phyloP scores from a whole-genome alignment of 2,329 filamentous ascomycete species.

The Colletotrichum ledebouriae region DNA sequence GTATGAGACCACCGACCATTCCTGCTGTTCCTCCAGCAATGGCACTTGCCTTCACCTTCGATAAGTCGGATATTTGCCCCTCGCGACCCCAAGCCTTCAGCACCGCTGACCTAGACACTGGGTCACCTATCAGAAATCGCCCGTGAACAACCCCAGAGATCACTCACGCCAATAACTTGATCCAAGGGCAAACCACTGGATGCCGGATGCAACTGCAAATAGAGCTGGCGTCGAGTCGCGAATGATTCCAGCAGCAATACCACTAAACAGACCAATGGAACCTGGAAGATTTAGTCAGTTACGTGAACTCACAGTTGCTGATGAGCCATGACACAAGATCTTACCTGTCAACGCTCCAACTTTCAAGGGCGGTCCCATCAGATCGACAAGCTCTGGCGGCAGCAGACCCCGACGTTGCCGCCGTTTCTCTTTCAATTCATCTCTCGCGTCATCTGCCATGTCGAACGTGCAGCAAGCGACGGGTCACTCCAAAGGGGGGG shows the following conservation, averaged over 20 bases:
- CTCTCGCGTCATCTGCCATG: slow-evolving; percentile 39
- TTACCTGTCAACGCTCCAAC: slow-evolving; percentile 72
- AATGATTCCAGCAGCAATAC: slow-evolving; percentile 79
- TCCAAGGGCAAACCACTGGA: slow-evolving; percentile 86
- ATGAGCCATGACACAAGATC: slow-evolving; percentile 24
- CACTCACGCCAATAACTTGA: slow-evolving; percentile 80
- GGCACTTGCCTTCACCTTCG: slow-evolving; percentile 76
- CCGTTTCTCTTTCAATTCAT: slow-evolving; percentile 7
- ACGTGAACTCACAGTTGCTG: background rate
- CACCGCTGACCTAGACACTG: slow-evolving; percentile 64
- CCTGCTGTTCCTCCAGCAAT: slow-evolving; percentile 79
- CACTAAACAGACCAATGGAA: slow-evolving; percentile 71
- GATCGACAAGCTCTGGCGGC: slow-evolving; percentile 59
- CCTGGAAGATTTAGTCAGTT: slow-evolving; percentile 58
- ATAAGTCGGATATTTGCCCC: slow-evolving; percentile 65
- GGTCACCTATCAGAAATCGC: slow-evolving; percentile 33
- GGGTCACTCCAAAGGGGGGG: background rate
- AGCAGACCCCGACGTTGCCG: slow-evolving; percentile 53
- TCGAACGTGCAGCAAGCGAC: slow-evolving; percentile 37
- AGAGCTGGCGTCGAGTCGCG: slow-evolving; percentile 75
- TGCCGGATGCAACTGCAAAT: slow-evolving; percentile 78
- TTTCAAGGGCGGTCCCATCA: slow-evolving; percentile 67
- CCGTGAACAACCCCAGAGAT: background rate
- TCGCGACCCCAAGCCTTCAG: slow-evolving; percentile 64
- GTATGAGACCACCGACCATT: slow-evolving; percentile 68